These are phyloP conservation scores for Hemileccinum impolitum DNA, from an alignment of 768 basidiomycete genomes.

Conservation along the genomic window DNA sequence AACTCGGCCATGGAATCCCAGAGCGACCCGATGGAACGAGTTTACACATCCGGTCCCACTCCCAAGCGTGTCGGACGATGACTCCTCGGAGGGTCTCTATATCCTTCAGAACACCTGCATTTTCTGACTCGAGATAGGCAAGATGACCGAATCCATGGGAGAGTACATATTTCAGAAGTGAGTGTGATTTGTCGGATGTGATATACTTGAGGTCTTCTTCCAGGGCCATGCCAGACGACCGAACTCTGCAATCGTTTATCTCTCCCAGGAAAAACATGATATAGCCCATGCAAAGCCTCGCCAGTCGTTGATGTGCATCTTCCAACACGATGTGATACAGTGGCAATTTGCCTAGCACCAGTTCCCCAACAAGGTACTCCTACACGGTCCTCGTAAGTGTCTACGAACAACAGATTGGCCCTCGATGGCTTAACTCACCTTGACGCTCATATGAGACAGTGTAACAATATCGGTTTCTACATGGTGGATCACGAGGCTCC, in stretches of 20 bases:
- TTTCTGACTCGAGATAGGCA: background rate
- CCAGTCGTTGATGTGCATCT: slow-evolving; percentile 3
- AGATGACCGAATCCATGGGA: background rate
- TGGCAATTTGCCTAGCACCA: background rate
- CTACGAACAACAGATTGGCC: background rate
- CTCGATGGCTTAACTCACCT: background rate
- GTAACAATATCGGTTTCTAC: slow-evolving; percentile 9
- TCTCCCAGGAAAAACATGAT: slow-evolving; percentile 4
- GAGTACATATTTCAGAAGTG: slow-evolving; percentile 10
- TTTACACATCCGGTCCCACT: slow-evolving; percentile 2
- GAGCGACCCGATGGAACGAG: background rate
- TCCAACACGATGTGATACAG: slow-evolving; percentile 6
- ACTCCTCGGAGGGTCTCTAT: background rate
- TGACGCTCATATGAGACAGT: slow-evolving; percentile 17
- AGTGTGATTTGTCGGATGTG: background rate
- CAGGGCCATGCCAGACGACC: background rate
- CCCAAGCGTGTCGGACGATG: background rate
- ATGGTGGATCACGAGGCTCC: slow-evolving; percentile 9
- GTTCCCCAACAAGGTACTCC: slow-evolving; percentile 14
- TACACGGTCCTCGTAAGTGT: background rate
- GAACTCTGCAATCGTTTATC: background rate
- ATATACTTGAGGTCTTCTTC: too few relatives aligned
- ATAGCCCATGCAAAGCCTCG: slow-evolving; percentile 11
- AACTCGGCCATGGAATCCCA: slow-evolving; percentile 3
- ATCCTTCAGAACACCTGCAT: background rate